Evolutionary conservation across 2,329 filamentous ascomycete genomes (phyloP).

Genomic region (Ceratocystiopsis brevicomis): DNA sequence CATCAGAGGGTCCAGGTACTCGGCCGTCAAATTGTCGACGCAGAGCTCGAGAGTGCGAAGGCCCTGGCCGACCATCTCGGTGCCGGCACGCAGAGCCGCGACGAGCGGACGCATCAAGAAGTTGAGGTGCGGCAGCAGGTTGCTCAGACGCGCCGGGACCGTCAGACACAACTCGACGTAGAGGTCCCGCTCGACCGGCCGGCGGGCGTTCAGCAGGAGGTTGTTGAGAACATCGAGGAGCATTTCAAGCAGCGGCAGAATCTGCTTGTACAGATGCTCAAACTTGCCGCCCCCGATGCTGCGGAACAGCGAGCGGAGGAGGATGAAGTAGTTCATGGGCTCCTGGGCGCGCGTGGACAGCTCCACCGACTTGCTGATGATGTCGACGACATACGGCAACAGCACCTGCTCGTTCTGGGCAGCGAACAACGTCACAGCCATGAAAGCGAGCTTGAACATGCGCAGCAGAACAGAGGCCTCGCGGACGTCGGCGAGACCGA

Average conservation of each 20-base stretch:
- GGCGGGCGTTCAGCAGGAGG: conserved; percentile 72
- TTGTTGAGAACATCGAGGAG: conserved; percentile 93
- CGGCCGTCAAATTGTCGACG: conserved; percentile 92
- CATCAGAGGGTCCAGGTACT: conserved; percentile 98
- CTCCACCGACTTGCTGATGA: conserved; percentile 93
- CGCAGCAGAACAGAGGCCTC: conserved; percentile 84
- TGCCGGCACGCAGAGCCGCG: conserved; percentile 80
- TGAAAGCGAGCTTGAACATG: conserved; percentile 95
- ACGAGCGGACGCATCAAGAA: conserved; percentile 95
- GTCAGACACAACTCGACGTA: conserved; percentile 96
- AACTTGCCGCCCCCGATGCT: conserved; percentile 96
- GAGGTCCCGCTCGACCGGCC: conserved; percentile 76
- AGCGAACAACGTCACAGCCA: conserved; percentile 95
- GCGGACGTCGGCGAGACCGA: conserved; percentile 78
- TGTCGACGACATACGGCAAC: conserved; percentile 87
- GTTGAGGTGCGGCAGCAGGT: conserved; percentile 82
- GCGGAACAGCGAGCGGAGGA: conserved; percentile 78
- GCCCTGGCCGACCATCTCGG: conserved; percentile 86
- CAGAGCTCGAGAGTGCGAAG: conserved; percentile 86
- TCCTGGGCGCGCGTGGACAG: conserved; percentile 89
- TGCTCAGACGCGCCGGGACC: conserved; percentile 83
- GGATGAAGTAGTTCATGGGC: conserved; percentile 95
- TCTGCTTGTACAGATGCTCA: conserved; percentile 95
- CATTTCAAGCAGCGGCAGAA: conserved; percentile 91
- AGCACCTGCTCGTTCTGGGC: conserved; percentile 89